Percentiles rank a stretch among this genome's conserved stretches.
These are phyloP conservation scores for Sutorius australiensis DNA, from an alignment of 768 basidiomycete species.

Conservation along the genomic window DNA sequence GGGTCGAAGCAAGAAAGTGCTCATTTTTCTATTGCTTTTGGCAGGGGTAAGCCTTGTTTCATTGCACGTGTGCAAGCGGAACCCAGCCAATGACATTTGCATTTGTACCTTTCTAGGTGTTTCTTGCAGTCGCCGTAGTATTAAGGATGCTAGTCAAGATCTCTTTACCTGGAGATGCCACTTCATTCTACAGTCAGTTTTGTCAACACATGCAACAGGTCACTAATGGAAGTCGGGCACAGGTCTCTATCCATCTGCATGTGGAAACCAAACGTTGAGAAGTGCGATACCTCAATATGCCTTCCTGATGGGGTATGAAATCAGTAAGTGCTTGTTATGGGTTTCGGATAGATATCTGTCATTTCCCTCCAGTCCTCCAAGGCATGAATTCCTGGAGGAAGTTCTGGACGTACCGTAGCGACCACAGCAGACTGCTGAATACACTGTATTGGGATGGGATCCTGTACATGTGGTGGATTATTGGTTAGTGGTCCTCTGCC, in stretches of 20 bases:
- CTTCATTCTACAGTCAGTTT: conserved; percentile 20
- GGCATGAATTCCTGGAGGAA: conserved; percentile 24
- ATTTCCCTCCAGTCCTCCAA: conserved; percentile 19
- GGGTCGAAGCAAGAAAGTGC: conserved; percentile 14
- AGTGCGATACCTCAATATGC: conserved; percentile 6
- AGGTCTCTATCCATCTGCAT: conserved; percentile 23
- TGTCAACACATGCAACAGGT: background rate
- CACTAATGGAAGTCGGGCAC: background rate
- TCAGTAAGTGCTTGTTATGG: conserved; percentile 9
- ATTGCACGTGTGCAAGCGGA: background rate
- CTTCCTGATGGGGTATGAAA: conserved; percentile 21
- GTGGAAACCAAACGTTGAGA: conserved; percentile 14
- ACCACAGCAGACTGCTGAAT: conserved; percentile 14
- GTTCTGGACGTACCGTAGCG: conserved; percentile 19
- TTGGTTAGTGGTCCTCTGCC: conserved; percentile 7
- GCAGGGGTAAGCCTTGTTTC: conserved; percentile 12
- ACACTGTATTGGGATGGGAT: conserved; percentile 29
- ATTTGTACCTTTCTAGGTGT: conserved; percentile 2
- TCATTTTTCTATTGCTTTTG: conserved; percentile 16
- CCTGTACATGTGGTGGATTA: conserved; percentile 23
- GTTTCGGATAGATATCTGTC: background rate
- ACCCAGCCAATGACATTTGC: background rate
- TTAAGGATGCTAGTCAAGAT: conserved; percentile 1
- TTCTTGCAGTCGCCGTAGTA: conserved; percentile 14
- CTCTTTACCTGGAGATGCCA: conserved; percentile 14